These are phyloP conservation scores for Coemansia umbellata DNA, from an alignment of 192 early-diverging fungal species.

Conservation along the genomic window DNA sequence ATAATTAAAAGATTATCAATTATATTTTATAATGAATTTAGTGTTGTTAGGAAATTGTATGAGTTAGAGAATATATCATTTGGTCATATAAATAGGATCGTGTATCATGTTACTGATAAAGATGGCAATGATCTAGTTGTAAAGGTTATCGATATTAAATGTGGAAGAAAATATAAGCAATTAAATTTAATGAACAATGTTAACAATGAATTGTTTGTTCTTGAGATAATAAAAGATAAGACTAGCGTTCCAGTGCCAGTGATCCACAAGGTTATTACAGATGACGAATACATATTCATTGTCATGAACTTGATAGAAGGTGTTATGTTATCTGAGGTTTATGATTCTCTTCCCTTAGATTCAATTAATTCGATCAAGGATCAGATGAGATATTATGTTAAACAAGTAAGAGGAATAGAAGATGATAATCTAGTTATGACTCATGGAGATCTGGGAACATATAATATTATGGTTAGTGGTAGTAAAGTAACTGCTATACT, in stretches of 20 bases:
- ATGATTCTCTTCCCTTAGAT: not conserved
- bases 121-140: not conserved
- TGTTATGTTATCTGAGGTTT: not conserved
- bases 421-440: not conserved
- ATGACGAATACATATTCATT: not conserved
- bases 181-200: not conserved
- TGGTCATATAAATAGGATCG: not conserved
- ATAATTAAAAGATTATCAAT: no score
- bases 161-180: not conserved
- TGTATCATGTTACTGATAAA: not conserved
- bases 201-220: not conserved
- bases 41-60: not conserved
- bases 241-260: not conserved
- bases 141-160: not conserved
- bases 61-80: not conserved
- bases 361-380: not conserved
- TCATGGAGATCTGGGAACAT: not conserved
- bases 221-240: not conserved
- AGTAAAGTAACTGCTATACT: not conserved
- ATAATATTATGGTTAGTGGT: not conserved
- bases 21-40: not conserved
- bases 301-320: not conserved
- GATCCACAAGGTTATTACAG: not conserved
- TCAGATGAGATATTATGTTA: not conserved
- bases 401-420: not conserved